Conservation (phyloP, 176 grass and related monocot species). For the Canna indica region DNA sequence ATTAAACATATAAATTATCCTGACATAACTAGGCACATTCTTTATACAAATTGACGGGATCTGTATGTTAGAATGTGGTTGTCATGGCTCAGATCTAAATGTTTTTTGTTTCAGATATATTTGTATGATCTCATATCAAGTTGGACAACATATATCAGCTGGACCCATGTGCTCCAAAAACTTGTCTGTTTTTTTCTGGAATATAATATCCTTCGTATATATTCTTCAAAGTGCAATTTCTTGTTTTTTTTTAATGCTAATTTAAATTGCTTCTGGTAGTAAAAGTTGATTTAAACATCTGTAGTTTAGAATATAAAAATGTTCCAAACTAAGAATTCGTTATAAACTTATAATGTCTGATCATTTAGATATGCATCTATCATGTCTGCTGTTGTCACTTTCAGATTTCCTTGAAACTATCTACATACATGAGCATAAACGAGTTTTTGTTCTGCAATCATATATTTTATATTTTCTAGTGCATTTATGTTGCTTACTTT, state of each 20-base stretch:
- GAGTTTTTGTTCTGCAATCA: background rate
- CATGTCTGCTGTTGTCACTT: background rate
- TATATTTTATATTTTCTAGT: background rate
- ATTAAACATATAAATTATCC: background rate
- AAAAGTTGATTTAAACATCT: background rate
- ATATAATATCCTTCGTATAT: background rate
- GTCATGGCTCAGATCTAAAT: background rate
- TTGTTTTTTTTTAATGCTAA: background rate
- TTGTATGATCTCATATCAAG: no score
- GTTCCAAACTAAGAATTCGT: no score
- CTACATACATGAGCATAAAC: background rate
- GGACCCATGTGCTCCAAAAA: no score
- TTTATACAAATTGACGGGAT: background rate
- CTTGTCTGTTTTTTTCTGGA: no score
- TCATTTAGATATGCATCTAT: background rate
- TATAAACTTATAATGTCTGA: background rate
- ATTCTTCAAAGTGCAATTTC: background rate
- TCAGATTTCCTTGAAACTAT: background rate
- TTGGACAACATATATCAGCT: no score
- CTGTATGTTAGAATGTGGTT: background rate
- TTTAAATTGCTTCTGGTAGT: background rate
- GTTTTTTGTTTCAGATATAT: background rate
- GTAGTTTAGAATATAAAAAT: no score
- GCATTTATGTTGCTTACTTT: background rate
- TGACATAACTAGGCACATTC: background rate